Base-by-base conservation (phyloP, 768 basidiomycete species). In the Artomyces pyxidatus region DNA sequence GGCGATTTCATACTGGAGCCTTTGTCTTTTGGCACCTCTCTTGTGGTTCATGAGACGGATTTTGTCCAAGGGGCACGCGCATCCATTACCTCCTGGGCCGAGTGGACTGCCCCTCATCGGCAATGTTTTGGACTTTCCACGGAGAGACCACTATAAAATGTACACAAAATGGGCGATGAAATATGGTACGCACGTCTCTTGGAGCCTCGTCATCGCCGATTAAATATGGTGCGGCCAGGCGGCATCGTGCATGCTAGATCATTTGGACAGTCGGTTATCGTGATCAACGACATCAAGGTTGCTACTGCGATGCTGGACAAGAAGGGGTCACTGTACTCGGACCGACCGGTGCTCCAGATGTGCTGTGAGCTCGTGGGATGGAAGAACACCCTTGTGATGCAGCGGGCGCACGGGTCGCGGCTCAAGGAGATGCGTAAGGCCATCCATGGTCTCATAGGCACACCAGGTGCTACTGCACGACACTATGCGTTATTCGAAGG, bases 291-390 rank as follows among this genome's bases (percentile, higher is more conserved):
- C 2, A 61, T 66, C 1, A 55, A 64, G 4, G 58, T 68, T 29
- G 53, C 46, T 5, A 37, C 74, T 66, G 69, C 71, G 3, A 69
- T 75, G 50, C 60, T 79, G 4, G 77, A 78, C 54, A 72, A 68
- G 54, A 68, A 70, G 51, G 69, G 73, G 4, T 54, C 69, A 1
- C 67, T 72, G 1, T 76, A 77, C 53, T 77, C 75, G 28, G 69
- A 73, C 45, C 64, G 77, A 3, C 76, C 76, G 0, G 59, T 64
- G 3, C 62, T 77, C 4, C 67, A 70, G 11, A 76, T 79, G 73
- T 71, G 70, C 5, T 74, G 76, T 1, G 73, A 76, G 51, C 64
- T 78, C 3, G 60, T 73, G 2, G 77, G 76, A 14, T 76, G 37
- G 40, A 40, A 47, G 41, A 28, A 48, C 6, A 74, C 71, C 0